Base-by-base conservation (phyloP, 2,329 filamentous ascomycete species). In the Claviceps spartinae region DNA sequence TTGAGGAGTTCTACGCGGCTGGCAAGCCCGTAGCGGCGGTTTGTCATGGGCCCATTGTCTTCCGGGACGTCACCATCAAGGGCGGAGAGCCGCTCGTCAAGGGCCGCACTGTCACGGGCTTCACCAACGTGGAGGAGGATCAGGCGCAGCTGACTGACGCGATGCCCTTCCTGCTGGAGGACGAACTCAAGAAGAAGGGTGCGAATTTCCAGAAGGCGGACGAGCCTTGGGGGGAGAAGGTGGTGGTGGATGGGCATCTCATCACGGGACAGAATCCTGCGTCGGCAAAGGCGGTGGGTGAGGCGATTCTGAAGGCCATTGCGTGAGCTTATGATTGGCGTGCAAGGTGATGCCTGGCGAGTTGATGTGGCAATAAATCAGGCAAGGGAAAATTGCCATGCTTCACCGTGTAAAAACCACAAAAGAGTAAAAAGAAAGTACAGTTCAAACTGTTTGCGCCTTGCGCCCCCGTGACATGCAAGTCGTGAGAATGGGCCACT, bases 31-130 rank as follows among this genome's bases (percentile, higher is more conserved):
- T 86, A 14, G 70, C 78, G 0, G 79, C 83, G 3, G 81, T 87
- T 46, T 86, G 83, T 70, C 83, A 87, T 66, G 83, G 81, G 5
- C 80, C 83, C 2, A 77, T 77, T 3, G 83, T 76, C 13, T 70
- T 87, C 16, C 71, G 75, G 48, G 74, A 82, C 57, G 82, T 78
- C 38, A 77, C 73, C 59, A 60, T 73, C 20, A 68, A 74, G 13
- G 42, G 18, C 54, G 80, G 79, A 37, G 67, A 71, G 56, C 70
- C 72, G 49, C 66, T 85, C 9, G 64, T 86, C 41, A 66, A 72
- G 48, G 80, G 76, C 45, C 74, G 74, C 61, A 67, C 72, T 46
- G 78, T 81, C 24, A 83, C 81, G 0, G 81, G 77, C 9, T 86
- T 85, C 65, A 63, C 75, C 64, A 75, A 86, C 44, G 78, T 79